These are phyloP conservation scores for bread wheat (Triticum aestivum) DNA, from an alignment of 176 grass and related monocot species.

Conservation along the genomic window IWGSC_CS_RefSeq_v2.1 NC_057803.1:611205862-611206361, in stretches of 20 bases:
- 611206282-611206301: neutral
- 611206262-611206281: too few relatives aligned
- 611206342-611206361: neutral
- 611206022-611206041: too few relatives aligned
- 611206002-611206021: too few relatives aligned
- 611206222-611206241: too few relatives aligned
- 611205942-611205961: neutral
- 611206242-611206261: too few relatives aligned
- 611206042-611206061: too few relatives aligned
- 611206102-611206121: constrained; percentile 7
- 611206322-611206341: neutral
- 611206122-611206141: neutral
- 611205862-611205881: neutral
- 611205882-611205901: neutral
- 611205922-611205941: too few relatives aligned
- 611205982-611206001: neutral
- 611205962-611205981: neutral
- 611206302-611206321: neutral
- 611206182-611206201: neutral
- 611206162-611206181: neutral
- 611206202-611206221: too few relatives aligned
- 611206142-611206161: too few relatives aligned
- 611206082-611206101: neutral
- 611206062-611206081: too few relatives aligned
- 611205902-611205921: too few relatives aligned